Evolutionary conservation across 306 rosid genomes (phyloP), one percentile per base, ranked within the genome.

Genomic region (Arachis hypogaea): DNA sequence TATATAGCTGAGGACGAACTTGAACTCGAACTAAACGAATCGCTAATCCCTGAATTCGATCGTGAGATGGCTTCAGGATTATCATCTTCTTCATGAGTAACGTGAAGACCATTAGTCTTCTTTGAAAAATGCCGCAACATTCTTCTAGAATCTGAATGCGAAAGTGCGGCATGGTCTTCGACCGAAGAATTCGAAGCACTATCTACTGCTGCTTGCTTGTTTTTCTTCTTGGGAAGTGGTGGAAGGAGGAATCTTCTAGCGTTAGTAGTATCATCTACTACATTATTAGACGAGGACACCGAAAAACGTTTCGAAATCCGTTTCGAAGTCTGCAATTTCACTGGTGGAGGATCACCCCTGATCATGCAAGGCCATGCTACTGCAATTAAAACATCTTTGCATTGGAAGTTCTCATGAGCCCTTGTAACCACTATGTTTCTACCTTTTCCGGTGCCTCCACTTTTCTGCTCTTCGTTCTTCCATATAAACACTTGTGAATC

Each of bases 401-500:
- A 89, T 7, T 80, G 89, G 65, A 92, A 92, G 43, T 85, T 84
- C 65, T 92, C 96, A 3, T 89, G 84, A 46, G 90, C 68, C 42
- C 80, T 52, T 1, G 82, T 71, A 12, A 78, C 81, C n/a, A 63
- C 41, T 6, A 82, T 2, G 10, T 41, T 63, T 64, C 80, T 82
- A 9, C 62, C 58, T 75, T 88, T 92, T 11, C 89, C 88, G 0
- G 62, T 7, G 18, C 67, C 54, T 58, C 68, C 49, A 60, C 9
- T 67, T 63, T 75, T 68, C 8, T 73, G 80, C 59, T 86, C 98
- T 60, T 90, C 92, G 33, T 70, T 81, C 69, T 71, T 86, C 98
- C 93, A 89, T 0, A 92, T 44, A 42, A 59, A 86, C 2, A 92
- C 98, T n/a, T 92, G 80, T 52, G 93, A 89, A 75, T 92, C 98